Evolutionary conservation across 1,284 basidiomycete species (phyloP).

Genomic region (Melampsora larici-populina): DNA sequence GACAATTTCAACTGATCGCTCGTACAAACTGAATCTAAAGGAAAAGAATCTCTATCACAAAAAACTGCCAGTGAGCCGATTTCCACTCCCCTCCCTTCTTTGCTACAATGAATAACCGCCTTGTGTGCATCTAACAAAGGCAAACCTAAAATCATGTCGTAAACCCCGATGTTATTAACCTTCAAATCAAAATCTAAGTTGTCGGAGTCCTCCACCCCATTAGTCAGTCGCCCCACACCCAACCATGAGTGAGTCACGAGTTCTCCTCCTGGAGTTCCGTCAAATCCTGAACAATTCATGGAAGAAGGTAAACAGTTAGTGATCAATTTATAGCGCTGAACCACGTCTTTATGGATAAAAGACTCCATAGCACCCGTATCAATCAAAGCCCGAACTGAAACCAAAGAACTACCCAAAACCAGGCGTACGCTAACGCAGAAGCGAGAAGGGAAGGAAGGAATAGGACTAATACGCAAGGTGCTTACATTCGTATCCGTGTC

Average conservation of each 20-base stretch:
- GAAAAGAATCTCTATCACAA: background rate
- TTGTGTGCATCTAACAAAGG: slow-evolving; percentile 8
- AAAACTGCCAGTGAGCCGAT: background rate
- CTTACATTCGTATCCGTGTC: no score
- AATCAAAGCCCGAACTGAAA: background rate
- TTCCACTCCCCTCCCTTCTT: background rate
- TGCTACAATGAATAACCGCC: background rate
- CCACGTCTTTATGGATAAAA: slow-evolving; percentile 4
- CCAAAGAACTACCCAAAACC: background rate
- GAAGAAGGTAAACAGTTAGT: background rate
- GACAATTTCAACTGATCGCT: background rate
- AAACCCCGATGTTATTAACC: background rate
- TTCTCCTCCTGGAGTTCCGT: background rate
- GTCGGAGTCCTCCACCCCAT: background rate
- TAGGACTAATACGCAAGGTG: background rate
- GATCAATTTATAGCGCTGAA: background rate
- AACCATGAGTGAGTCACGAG: background rate
- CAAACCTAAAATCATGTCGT: slow-evolving; percentile 16
- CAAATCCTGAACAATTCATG: slow-evolving; percentile 12
- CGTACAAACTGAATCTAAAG: no score
- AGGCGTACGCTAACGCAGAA: background rate
- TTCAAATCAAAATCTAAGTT: background rate
- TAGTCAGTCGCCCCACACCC: background rate
- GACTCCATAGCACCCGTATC: slow-evolving; percentile 16
- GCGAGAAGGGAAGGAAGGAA: background rate